phyloP scores from a whole-genome alignment of 164 flowering plant species.

The Liquidambar formosana region DNA sequence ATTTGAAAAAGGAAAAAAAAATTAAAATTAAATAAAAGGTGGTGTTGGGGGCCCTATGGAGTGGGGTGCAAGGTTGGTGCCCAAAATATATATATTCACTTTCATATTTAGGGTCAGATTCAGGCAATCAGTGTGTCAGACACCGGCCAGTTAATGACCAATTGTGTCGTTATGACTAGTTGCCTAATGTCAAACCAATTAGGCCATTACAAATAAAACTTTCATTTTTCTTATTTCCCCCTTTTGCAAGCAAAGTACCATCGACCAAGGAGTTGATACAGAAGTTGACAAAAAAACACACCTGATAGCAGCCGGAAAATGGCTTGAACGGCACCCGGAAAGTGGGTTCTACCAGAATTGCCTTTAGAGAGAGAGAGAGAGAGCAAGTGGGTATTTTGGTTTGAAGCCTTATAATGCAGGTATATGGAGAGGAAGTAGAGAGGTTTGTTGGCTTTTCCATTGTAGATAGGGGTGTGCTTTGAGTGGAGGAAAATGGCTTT shows the following conservation, averaged over 20 bases:
- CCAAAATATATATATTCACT: no score
- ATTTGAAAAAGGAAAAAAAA: no score
- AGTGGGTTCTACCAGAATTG: constrained; percentile 1
- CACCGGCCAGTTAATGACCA: no score
- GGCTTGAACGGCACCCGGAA: constrained; percentile 13
- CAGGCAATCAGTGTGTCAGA: no score
- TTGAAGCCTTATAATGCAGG: constrained; percentile 4
- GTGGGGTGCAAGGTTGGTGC: no score
- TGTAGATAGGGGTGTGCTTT: constrained; percentile 69
- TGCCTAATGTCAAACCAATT: no score
- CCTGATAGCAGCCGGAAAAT: constrained; percentile 13
- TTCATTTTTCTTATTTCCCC: not conserved
- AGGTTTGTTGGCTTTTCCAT: constrained; percentile 46
- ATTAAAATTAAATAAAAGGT: no score
- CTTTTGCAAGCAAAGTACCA: not conserved
- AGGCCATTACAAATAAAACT: no score
- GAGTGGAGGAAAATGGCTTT: constrained; percentile 63
- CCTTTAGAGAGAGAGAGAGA: not conserved
- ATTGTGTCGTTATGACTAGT: no score
- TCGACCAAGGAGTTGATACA: not conserved
- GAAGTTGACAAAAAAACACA: not conserved
- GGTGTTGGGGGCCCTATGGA: no score
- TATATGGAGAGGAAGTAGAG: constrained; percentile 4
- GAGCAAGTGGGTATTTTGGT: not conserved
- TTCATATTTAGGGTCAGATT: no score